phyloP scores from a whole-genome alignment of 176 grass and related monocot species.

The Cocos nucifera region DNA sequence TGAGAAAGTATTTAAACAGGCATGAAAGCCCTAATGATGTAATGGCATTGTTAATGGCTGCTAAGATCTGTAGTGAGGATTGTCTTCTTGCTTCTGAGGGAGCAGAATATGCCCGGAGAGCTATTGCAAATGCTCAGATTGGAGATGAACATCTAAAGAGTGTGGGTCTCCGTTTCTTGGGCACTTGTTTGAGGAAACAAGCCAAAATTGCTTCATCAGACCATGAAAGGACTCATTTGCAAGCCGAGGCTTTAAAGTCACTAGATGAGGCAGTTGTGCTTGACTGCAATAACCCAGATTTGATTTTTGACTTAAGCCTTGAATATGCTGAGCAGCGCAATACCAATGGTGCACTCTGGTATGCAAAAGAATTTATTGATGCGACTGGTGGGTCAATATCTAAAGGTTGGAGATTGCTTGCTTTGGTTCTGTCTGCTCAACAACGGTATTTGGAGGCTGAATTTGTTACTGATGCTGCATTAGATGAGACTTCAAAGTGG shows the following conservation, averaged over 20 bases:
- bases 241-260: constrained; percentile 73
- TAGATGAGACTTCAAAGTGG: constrained; percentile 95
- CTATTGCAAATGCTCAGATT: constrained; percentile 34
- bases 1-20: constrained; percentile 69
- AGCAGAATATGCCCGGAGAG: constrained; percentile 69
- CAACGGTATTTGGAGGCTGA: constrained; percentile 73
- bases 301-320: constrained; percentile 67
- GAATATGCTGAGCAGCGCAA: constrained; percentile 90
- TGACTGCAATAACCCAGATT: constrained; percentile 50
- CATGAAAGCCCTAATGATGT: constrained; percentile 69
- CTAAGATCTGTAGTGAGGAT: constrained; percentile 76
- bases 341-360: constrained; percentile 67
- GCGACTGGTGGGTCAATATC: constrained; percentile 74
- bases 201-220: constrained; percentile 75
- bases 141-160: constrained; percentile 65
- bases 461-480: constrained; percentile 83
- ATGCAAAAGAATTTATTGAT: constrained; percentile 82
- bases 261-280: constrained; percentile 48
- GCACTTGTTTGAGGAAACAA: constrained; percentile 61
- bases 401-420: constrained; percentile 88
- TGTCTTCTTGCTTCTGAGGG: constrained; percentile 64
- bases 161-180: constrained; percentile 57
- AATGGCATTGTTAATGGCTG: constrained; percentile 61
- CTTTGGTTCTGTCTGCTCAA: constrained; percentile 82
- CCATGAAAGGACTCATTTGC: constrained; percentile 67